Base-by-base conservation (phyloP, 345 rosid species). In the Hypericum perforatum region DNA sequence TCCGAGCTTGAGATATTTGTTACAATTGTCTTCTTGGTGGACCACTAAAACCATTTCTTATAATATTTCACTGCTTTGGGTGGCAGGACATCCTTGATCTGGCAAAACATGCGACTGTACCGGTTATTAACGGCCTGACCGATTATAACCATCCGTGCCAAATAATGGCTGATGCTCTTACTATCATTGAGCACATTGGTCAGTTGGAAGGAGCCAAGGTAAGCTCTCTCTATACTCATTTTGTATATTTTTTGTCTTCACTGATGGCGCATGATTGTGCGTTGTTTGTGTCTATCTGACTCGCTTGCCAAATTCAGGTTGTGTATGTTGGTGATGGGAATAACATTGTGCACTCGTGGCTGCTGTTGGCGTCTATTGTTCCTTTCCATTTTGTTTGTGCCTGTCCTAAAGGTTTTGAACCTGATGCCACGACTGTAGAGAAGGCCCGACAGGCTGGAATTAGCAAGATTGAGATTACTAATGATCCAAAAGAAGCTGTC, bases 151-250 rank as follows among this genome's bases (percentile, higher is more conserved):
- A 88, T 61, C 98, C 95, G 61, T 81, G 90, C 72, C 97, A 92
- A 80, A 85, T 88, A 61, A 88, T 92, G 89, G 97, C 97, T 0
- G 98, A 92, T 76, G 97, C 98, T 38, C 95, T 92, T 67, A 88
- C 97, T 38, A 88, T 88, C 41, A 84, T 92, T 64, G 97, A 92
- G 67, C 89, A 88, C 64, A 50, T 83, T 16, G 95, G 97, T 63
- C 89, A 53, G 22, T 57, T 88, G 57, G 94, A 92, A 64, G 94
- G 95, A 52, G 83, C 94, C n/a, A 88, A 85, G 97, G 98, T 90
- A 53, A 41, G 63, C 43, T 57, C 56, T 40, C 58, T 13, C 11
- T 40, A 11, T 16, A 49, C 64, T 32, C 41, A 36, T 50, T 15
- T n/a, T 8, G 8, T 43, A 22, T 52, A 15, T 38, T 16, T 7